A percentile compares a stretch with the other conserved stretches of the same genome.
Evolutionary conservation across 2,329 filamentous ascomycete genomes (phyloP).

Genomic region (Westerdykella ornata): DNA sequence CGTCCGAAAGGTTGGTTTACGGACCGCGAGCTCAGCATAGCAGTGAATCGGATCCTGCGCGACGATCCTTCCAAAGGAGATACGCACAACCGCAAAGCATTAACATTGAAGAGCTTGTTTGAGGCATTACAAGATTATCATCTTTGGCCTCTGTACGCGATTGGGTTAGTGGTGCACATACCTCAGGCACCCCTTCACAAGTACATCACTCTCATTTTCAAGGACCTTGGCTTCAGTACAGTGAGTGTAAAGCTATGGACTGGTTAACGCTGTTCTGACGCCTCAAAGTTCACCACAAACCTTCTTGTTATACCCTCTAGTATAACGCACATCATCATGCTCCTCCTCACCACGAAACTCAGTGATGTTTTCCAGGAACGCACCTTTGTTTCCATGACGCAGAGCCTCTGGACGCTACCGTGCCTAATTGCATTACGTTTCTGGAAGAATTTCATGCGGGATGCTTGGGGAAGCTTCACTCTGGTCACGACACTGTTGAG

Average conservation of each 20-base stretch:
- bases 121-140: conserved; percentile 10
- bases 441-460: conserved; percentile 38
- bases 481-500: conserved; percentile 44
- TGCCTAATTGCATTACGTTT: conserved; percentile 48
- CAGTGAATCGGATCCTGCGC: conserved; percentile 12
- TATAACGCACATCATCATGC: conserved; percentile 25
- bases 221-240: conserved; percentile 51
- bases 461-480: conserved; percentile 46
- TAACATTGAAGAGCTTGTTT: conserved; percentile 9
- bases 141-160: conserved; percentile 11
- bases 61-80: conserved; percentile 14
- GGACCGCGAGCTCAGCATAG: conserved; percentile 6
- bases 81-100: conserved; percentile 17
- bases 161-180: conserved; percentile 10
- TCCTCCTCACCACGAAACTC: conserved; percentile 37
- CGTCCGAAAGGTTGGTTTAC: conserved; percentile 36
- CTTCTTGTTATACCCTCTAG: conserved; percentile 51
- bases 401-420: conserved; percentile 50
- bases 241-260: neutral
- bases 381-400: conserved; percentile 44
- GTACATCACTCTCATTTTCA: conserved; percentile 50
- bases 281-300: conserved; percentile 48
- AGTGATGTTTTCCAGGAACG: conserved; percentile 42
- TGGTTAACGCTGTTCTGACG: conserved; percentile 43
- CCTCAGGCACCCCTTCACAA: neutral